phyloP scores from a whole-genome alignment of 495 filamentous ascomycete species.

The Aspergillus affinis region DNA sequence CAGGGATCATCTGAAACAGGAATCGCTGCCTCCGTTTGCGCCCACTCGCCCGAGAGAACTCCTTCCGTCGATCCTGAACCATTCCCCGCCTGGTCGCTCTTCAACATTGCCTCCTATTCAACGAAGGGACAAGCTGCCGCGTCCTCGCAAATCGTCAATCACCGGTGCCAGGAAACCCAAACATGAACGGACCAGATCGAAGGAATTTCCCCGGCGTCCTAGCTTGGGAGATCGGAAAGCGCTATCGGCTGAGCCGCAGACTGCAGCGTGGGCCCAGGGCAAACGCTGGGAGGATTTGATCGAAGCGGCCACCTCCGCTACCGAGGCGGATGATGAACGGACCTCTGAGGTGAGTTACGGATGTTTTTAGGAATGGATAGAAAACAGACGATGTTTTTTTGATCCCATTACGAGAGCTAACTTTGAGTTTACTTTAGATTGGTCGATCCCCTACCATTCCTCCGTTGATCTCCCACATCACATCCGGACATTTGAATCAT shows the following conservation, averaged over 20 bases:
- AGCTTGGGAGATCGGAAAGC: slow-evolving; percentile 79
- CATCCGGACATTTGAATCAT: slow-evolving; percentile 35
- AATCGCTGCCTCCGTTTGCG: slow-evolving; percentile 63
- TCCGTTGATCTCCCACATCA: slow-evolving; percentile 42
- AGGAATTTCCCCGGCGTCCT: slow-evolving; percentile 61
- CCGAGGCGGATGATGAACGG: slow-evolving; percentile 81
- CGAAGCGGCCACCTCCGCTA: slow-evolving; percentile 85
- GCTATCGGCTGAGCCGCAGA: slow-evolving; percentile 76
- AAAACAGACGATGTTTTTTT: no score
- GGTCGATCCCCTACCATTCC: slow-evolving; percentile 66
- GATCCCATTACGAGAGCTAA: slow-evolving; percentile 14
- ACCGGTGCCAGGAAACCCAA: slow-evolving; percentile 66
- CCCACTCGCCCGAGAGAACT: slow-evolving; percentile 65
- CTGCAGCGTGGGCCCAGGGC: slow-evolving; percentile 67
- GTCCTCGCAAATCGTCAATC: slow-evolving; percentile 82
- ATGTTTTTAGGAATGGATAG: no score
- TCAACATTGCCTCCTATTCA: slow-evolving; percentile 83
- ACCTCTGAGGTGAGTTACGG: slow-evolving; percentile 62
- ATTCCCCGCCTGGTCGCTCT: slow-evolving; percentile 81
- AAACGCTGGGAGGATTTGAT: slow-evolving; percentile 95
- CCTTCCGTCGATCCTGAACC: slow-evolving; percentile 75
- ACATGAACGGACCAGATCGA: slow-evolving; percentile 76
- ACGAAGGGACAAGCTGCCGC: slow-evolving; percentile 58
- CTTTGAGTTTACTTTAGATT: slow-evolving; percentile 26
- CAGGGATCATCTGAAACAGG: slow-evolving; percentile 69